phyloP scores from a whole-genome alignment of 73 alveolate species.

The Paramecium primaurelia region DNA sequence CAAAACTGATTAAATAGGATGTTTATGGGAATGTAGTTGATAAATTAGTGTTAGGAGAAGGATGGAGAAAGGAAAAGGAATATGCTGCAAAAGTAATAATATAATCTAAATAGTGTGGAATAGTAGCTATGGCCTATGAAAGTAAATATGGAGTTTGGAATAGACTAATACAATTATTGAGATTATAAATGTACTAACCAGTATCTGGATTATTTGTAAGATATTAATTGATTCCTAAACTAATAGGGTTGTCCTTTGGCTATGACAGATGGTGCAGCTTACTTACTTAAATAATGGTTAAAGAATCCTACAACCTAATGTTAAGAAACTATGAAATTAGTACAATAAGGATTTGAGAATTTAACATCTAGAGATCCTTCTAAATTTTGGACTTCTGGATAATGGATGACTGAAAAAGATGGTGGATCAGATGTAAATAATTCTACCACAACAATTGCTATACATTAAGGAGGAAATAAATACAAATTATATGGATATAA shows the following conservation, averaged over 20 bases:
- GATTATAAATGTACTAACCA: constrained; percentile 15
- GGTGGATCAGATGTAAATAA: constrained; percentile 92
- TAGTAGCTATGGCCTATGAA: background rate
- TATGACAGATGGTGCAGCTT: constrained; percentile 40
- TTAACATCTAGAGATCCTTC: background rate
- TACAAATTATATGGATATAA: constrained; percentile 79
- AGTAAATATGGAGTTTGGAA: background rate
- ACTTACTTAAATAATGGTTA: background rate
- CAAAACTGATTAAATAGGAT: constrained; percentile 1
- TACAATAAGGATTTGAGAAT: background rate
- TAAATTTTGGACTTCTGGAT: constrained; percentile 64
- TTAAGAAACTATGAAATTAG: background rate
- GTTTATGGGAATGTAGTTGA: background rate
- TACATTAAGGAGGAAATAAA: constrained; percentile 43
- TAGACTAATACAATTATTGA: background rate
- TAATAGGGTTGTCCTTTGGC: constrained; percentile 40
- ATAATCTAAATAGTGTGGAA: background rate
- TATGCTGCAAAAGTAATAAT: background rate
- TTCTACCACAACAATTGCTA: constrained; percentile 83
- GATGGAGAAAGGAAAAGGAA: constrained; percentile 13
- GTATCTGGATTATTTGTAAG: constrained; percentile 33
- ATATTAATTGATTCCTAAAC: background rate
- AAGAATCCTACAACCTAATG: background rate
- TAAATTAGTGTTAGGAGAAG: background rate
- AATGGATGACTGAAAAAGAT: constrained; percentile 93